phyloP scores from a whole-genome alignment of 2,329 filamentous ascomycete species.

The Pestalotiopsis sp. region DNA sequence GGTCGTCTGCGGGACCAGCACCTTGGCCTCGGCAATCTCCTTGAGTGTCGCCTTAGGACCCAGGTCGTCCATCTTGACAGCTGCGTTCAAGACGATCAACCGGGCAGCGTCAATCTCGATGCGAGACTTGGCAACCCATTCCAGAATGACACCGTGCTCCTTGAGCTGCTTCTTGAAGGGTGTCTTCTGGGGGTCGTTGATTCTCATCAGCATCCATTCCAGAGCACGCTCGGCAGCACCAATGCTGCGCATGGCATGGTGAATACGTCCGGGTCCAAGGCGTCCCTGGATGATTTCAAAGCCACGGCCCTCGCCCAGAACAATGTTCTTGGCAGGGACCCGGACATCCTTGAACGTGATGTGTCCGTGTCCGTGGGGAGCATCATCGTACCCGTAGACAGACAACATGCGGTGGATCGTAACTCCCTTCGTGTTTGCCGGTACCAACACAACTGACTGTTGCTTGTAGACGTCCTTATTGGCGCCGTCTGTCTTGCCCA shows the following conservation, averaged over 20 bases:
- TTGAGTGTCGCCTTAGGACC: slow-evolving; percentile 88
- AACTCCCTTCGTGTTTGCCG: slow-evolving; percentile 78
- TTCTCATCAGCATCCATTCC: slow-evolving; percentile 91
- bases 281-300: slow-evolving; percentile 99
- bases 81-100: slow-evolving; percentile 89
- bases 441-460: slow-evolving; percentile 91
- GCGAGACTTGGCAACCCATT: slow-evolving; percentile 90
- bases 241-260: slow-evolving; percentile 96
- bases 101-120: slow-evolving; percentile 94
- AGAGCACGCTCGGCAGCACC: slow-evolving; percentile 89
- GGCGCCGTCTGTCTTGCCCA: slow-evolving; percentile 85
- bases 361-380: slow-evolving; percentile 97
- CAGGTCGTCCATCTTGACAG: slow-evolving; percentile 88
- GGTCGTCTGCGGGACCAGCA: slow-evolving; percentile 81
- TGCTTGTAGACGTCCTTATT: slow-evolving; percentile 82
- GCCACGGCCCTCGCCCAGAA: slow-evolving; percentile 89
- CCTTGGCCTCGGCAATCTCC: slow-evolving; percentile 95
- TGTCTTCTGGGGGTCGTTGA: slow-evolving; percentile 90
- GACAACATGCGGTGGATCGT: slow-evolving; percentile 92
- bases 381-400: slow-evolving; percentile 96
- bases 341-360: slow-evolving; percentile 88
- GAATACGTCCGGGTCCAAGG: slow-evolving; percentile 92
- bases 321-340: slow-evolving; percentile 80
- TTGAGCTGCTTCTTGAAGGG: slow-evolving; percentile 87
- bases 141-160: slow-evolving; percentile 91